These are phyloP conservation scores for Lanmaoa pseudosensibilis DNA, from an alignment of 768 basidiomycete species.

Conservation along the genomic window DNA sequence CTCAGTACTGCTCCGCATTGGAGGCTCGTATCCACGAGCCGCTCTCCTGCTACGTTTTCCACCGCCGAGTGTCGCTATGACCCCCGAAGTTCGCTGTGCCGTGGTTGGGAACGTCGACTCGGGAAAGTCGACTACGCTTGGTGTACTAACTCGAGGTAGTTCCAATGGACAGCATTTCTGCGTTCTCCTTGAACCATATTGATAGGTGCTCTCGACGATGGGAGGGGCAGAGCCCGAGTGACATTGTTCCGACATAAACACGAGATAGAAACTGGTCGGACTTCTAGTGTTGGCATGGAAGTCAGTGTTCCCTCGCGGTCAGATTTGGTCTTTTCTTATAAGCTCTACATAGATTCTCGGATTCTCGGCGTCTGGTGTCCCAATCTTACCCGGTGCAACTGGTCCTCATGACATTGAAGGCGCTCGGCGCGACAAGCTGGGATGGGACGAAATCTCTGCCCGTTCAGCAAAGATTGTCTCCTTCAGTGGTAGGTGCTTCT, in stretches of 20 bases:
- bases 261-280: conserved; percentile 93
- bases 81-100: conserved; percentile 93
- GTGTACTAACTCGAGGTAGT: conserved; percentile 89
- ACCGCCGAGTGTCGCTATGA: conserved; percentile 69
- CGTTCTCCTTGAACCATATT: conserved; percentile 7
- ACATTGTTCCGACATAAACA: conserved; percentile 95
- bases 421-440: conserved; percentile 79
- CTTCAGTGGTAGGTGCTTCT: conserved; percentile 66
- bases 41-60: conserved; percentile 71
- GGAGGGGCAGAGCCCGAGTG: conserved; percentile 79
- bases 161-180: conserved; percentile 19
- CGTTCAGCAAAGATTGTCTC: conserved; percentile 90
- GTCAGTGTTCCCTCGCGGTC: conserved; percentile 42
- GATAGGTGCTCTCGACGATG: conserved; percentile 75
- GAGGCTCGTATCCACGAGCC: conserved; percentile 51
- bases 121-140: conserved; percentile 92
- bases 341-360: conserved; percentile 69
- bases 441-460: conserved; percentile 93
- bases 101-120: conserved; percentile 95
- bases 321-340: background rate
- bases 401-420: conserved; percentile 59
- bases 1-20: conserved; percentile 53
- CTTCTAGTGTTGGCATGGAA: conserved; percentile 97
- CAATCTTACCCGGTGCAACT: conserved; percentile 71
- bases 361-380: conserved; percentile 72